Percentiles rank a stretch among this genome's conserved stretches.
These are phyloP conservation scores for Solidago caesia DNA, from an alignment of 129 eudicot genomes.

Conservation along the genomic window DNA sequence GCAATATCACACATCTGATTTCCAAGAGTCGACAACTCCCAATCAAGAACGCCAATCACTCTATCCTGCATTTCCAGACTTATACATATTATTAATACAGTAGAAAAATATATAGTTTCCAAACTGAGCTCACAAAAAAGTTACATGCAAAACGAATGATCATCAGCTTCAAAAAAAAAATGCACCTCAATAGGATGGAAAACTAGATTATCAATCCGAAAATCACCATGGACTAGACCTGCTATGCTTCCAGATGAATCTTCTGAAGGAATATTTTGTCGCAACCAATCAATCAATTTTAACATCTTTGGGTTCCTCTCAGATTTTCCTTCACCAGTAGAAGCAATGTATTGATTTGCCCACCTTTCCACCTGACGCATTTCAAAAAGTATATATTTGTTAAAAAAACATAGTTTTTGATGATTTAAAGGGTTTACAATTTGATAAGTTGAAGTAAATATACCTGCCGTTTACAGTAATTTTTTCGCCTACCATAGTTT, in stretches of 20 bases:
- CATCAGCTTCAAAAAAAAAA: background rate
- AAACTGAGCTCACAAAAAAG: slow-evolving; percentile 8
- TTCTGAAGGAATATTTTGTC: slow-evolving; percentile 71
- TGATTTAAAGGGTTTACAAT: background rate
- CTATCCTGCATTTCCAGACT: slow-evolving; percentile 60
- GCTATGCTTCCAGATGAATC: slow-evolving; percentile 75
- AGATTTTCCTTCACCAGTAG: slow-evolving; percentile 93
- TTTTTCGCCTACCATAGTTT: slow-evolving; percentile 65
- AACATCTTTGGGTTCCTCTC: slow-evolving; percentile 86
- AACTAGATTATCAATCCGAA: slow-evolving; percentile 95
- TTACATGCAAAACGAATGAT: background rate
- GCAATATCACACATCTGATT: slow-evolving; percentile 99
- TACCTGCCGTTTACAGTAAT: slow-evolving; percentile 95
- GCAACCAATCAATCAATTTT: slow-evolving; percentile 70
- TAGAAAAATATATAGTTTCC: background rate
- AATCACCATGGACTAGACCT: slow-evolving; percentile 97
- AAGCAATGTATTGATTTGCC: slow-evolving; percentile 83
- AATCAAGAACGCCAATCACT: slow-evolving; percentile 95
- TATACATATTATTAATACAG: background rate
- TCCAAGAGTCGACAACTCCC: slow-evolving; percentile 97
- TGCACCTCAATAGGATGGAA: slow-evolving; percentile 90
- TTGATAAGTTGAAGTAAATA: background rate
- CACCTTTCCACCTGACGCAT: slow-evolving; percentile 81
- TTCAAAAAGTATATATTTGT: background rate
- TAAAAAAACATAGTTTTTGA: background rate